Conservation (phyloP, 2,329 filamentous ascomycete species). For the Paracamarosporium sp. region DNA sequence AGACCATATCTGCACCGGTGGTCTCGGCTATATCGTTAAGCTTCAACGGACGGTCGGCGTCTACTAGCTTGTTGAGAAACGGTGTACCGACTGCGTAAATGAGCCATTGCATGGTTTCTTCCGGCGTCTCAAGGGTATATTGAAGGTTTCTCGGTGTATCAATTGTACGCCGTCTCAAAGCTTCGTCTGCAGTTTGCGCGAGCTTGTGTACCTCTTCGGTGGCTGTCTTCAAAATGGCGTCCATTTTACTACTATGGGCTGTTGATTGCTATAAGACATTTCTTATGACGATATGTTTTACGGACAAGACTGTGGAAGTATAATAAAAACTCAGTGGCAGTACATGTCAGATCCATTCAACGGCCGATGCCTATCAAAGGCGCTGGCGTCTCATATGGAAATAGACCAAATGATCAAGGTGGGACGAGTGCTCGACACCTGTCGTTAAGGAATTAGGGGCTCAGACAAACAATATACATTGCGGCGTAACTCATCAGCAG, state of each 20-base stretch:
- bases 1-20: not conserved
- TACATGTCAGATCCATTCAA: too few relatives aligned
- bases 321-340: too few relatives aligned
- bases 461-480: too few relatives aligned
- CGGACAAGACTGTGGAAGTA: too few relatives aligned
- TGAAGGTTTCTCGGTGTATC: constrained; percentile 8
- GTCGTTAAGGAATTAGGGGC: too few relatives aligned
- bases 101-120: constrained; percentile 11
- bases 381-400: too few relatives aligned
- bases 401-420: too few relatives aligned
- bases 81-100: not conserved
- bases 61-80: constrained; percentile 3
- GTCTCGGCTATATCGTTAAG: not conserved
- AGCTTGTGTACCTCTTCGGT: constrained; percentile 7
- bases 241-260: constrained; percentile 1
- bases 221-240: not conserved
- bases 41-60: not conserved
- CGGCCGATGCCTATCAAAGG: too few relatives aligned
- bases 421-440: too few relatives aligned
- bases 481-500: too few relatives aligned
- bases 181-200: not conserved
- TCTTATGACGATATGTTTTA: not conserved
- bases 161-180: not conserved
- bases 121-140: constrained; percentile 9
- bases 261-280: too few relatives aligned